A percentile compares a stretch with the other conserved stretches of the same genome.
Evolutionary conservation across 1,139 yeast species (phyloP).

Genomic region (Taiozyma sp.): DNA sequence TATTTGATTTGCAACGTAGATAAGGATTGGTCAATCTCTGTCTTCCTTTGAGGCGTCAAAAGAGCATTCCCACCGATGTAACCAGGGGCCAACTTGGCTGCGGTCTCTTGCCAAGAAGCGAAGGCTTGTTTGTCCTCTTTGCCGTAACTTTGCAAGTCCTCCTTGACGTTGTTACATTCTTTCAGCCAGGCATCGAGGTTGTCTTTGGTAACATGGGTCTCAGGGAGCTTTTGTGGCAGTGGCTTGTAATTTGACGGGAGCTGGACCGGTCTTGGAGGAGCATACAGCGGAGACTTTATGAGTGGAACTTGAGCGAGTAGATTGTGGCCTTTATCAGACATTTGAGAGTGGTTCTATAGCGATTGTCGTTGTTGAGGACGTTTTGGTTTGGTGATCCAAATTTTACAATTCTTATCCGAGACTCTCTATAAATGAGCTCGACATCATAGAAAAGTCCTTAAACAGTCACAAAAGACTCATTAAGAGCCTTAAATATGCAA

Average conservation of each 20-base stretch:
- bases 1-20: slow-evolving; percentile 1
- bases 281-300: slow-evolving; percentile 48
- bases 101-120: slow-evolving; percentile 29
- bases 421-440: too few species aligned
- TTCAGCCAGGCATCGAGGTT: slow-evolving; percentile 23
- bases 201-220: slow-evolving; percentile 24
- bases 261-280: slow-evolving; percentile 55
- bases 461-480: too few species aligned
- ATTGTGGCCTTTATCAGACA: slow-evolving; percentile 2
- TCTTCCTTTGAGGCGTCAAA: slow-evolving; percentile 17
- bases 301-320: slow-evolving; percentile 45
- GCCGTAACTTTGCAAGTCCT: slow-evolving; percentile 20
- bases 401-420: background rate
- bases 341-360: background rate
- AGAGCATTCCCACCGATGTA: slow-evolving; percentile 28
- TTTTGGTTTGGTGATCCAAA: background rate
- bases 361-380: background rate
- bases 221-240: slow-evolving; percentile 29
- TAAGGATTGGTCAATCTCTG: slow-evolving; percentile 10
- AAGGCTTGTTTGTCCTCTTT: slow-evolving; percentile 24
- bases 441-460: too few species aligned
- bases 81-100: slow-evolving; percentile 37
- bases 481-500: too few species aligned
- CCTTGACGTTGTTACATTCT: slow-evolving; percentile 18
- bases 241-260: slow-evolving; percentile 46